Base-by-base conservation (phyloP, 495 filamentous ascomycete species). In the Talaromyces ruber region DNA sequence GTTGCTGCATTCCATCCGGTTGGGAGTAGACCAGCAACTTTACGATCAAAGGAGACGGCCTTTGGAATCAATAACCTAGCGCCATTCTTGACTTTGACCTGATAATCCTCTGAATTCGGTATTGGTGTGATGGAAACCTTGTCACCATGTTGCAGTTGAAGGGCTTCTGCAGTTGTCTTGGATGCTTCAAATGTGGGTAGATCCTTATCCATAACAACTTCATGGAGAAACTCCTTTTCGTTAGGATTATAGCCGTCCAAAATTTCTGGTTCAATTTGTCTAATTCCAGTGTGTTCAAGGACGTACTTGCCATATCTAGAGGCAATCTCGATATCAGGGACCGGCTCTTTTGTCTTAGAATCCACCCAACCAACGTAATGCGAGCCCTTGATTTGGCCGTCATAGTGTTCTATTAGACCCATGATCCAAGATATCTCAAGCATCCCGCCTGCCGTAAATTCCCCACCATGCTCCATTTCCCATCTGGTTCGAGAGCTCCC, bases 391-490 rank as follows among this genome's bases (percentile, higher is more conserved):
- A 61, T 32, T 18, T 26, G 28, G 14, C 62, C 65, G 67, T 47
- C 68, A 63, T 1, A 69, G 58, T 45, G 65, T 67, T 53, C 71
- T 68, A 59, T 73, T 60, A 64, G 50, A 8, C 62, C 64, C 65
- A 69, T 69, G 6, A 70, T 63, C 67, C 60, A 67, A 0, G 67
- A 64, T 39, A 70, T 64, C 43, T 69, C 68, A 29, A 67, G 26
- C 28, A 29, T 67, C 6, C 64, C 66, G 21, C 61, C 57, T 11
- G 55, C 16, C 6, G 62, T 57, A 21, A 70, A 61, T 18, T 63
- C 22, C 2, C 64, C 62, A n/a, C 26, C 11, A n/a, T 14, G 6
- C 28, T 70, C 68, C 62, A 70, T 68, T 16, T 70, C 61, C 68
- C 68, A 70, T 39, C 68, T 39, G 9, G 68, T 70, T 3, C 68